phyloP scores from a whole-genome alignment of 257 asterid species.

The Phtheirospermum japonicum region DNA sequence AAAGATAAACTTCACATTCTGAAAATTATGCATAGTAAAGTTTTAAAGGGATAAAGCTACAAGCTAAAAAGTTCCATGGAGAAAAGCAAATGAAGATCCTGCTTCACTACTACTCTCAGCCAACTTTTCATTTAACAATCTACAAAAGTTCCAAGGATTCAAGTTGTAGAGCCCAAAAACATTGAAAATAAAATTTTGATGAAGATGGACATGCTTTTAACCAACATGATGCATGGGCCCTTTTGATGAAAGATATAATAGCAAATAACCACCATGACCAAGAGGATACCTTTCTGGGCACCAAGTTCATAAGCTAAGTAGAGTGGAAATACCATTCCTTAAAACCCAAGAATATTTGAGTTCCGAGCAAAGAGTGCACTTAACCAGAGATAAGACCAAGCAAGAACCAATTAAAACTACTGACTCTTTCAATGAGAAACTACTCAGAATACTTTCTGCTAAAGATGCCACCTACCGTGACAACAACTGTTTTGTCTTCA shows the following conservation, averaged over 20 bases:
- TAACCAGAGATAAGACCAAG: constrained; percentile 5
- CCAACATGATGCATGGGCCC: neutral
- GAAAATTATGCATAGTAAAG: constrained; percentile 4
- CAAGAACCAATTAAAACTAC: constrained; percentile 4
- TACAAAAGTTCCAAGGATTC: too few relatives aligned
- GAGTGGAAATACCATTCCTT: neutral
- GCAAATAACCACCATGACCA: too few relatives aligned
- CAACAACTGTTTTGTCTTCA: constrained; percentile 91
- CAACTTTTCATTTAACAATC: too few relatives aligned
- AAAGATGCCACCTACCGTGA: constrained; percentile 59
- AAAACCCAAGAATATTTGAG: constrained; percentile 7
- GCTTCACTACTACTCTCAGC: too few relatives aligned
- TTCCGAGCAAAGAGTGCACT: neutral
- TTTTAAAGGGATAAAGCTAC: neutral
- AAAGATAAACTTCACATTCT: constrained; percentile 16
- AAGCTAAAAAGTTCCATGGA: too few relatives aligned
- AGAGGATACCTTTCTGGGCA: neutral
- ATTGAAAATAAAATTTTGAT: too few relatives aligned
- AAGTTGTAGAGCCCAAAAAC: too few relatives aligned
- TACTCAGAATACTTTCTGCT: constrained; percentile 4
- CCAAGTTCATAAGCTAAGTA: neutral
- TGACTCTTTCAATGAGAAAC: constrained; percentile 9
- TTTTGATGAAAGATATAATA: too few relatives aligned
- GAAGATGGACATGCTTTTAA: neutral
- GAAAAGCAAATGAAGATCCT: too few relatives aligned